Evolutionary conservation across 2,329 filamentous ascomycete genomes (phyloP), one percentile per base, ranked within the genome.

Genomic region (Fusarium succisae): DNA sequence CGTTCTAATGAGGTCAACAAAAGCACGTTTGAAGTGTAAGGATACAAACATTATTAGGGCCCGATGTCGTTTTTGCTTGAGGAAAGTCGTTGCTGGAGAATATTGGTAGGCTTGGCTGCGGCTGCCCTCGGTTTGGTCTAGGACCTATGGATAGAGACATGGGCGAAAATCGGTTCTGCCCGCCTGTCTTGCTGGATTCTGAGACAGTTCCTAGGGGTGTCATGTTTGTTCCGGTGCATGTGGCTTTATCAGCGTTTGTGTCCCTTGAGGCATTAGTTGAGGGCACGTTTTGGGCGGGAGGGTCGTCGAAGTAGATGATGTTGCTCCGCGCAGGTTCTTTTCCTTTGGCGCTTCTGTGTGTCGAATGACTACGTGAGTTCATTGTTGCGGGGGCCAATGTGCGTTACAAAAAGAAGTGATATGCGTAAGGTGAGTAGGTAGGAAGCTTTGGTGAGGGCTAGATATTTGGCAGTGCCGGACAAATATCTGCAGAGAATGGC

Each of bases 11-110:
- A 14, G 3, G 51, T 55, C 35, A 55, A 35, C 5, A 4, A n/a
- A 18, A 5, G 14, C 4, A 18, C 6, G 1, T 28, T 39, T 39
- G 20, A n/a, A 22, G 20, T 0, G 0, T 0, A 41, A 39, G 14
- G 14, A 39, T 2, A 28, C 35, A n/a, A 13, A 55, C 51, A 39
- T 22, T 39, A 9, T 7, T 39, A 12, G 18, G 13, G 3, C 6
- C 3, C 12, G 24, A 20, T 22, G 18, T 47, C 13, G 20, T 20
- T 10, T 47, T 4, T 22, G 0, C 18, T 20, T 28, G 45, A 28
- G 45, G 44, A 4, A 54, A 54, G 8, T 54, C 24, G 0, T 13
- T 0, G 0, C 24, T 28, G 0, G 51, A 39, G 35, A 54, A 39
- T 0, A 54, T 13, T 5, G 24, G 51, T 3, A 53, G n/a, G 10